Evolutionary conservation across 306 rosid genomes (phyloP).

Genomic region (Cicer chorassanicum): DNA sequence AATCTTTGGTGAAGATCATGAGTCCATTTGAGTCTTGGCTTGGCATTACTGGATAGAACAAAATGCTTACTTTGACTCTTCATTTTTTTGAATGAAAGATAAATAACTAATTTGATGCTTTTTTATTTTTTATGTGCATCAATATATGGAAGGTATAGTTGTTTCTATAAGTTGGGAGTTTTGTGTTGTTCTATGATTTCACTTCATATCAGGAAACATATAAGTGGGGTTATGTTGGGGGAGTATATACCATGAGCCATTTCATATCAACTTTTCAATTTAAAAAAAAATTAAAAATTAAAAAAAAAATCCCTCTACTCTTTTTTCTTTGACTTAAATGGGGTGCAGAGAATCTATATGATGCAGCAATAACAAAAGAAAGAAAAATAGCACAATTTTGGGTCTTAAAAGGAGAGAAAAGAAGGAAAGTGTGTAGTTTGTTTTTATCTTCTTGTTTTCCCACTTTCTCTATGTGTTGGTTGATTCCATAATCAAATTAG

Average conservation of each 20-base stretch:
- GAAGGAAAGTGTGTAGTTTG: constrained; percentile 89
- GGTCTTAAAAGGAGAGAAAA: constrained; percentile 94
- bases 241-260: constrained; percentile 96
- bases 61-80: constrained; percentile 79
- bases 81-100: constrained; percentile 57
- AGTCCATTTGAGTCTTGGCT: constrained; percentile 97
- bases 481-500: constrained; percentile 76
- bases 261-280: constrained; percentile 63
- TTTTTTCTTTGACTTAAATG: constrained; percentile 87
- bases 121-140: constrained; percentile 38
- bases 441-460: constrained; percentile 86
- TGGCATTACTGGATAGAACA: constrained; percentile 90
- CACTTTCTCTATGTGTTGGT: constrained; percentile 48
- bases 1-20: constrained; percentile 88
- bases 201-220: constrained; percentile 94
- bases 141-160: constrained; percentile 59
- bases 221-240: constrained; percentile 88
- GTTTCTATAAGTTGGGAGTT: constrained; percentile 65
- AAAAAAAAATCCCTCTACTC: constrained; percentile 34
- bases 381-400: constrained; percentile 66
- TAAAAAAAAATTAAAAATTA: neutral
- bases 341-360: constrained; percentile 87
- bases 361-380: constrained; percentile 69
- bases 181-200: constrained; percentile 74
- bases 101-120: constrained; percentile 47